Percentiles rank a stretch among this genome's conserved stretches.
These are phyloP conservation scores for Aspergillus oerlinghausenensis DNA, from an alignment of 2,329 filamentous ascomycete genomes.

Conservation along the genomic window DNA sequence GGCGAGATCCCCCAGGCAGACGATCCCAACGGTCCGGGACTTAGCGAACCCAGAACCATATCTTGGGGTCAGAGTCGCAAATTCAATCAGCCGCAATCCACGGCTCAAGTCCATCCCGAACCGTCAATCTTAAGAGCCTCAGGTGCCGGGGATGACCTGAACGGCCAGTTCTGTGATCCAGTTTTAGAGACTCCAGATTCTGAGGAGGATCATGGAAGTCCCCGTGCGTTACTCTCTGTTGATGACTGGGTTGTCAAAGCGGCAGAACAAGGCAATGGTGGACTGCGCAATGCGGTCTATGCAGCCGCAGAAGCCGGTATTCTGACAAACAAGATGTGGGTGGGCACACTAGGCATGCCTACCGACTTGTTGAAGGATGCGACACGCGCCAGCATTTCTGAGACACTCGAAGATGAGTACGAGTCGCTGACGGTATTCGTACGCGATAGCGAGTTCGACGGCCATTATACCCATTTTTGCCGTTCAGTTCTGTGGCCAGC, in stretches of 20 bases:
- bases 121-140: conserved; percentile 62
- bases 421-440: conserved; percentile 80
- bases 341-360: conserved; percentile 88
- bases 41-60: conserved; percentile 66
- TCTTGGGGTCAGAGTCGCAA: conserved; percentile 65
- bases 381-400: conserved; percentile 76
- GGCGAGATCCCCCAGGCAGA: conserved; percentile 26
- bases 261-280: conserved; percentile 87
- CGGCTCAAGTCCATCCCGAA: conserved; percentile 68
- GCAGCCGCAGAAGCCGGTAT: conserved; percentile 68
- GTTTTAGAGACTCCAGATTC: conserved; percentile 6
- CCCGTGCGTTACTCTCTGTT: conserved; percentile 58
- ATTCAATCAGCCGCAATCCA: conserved; percentile 73
- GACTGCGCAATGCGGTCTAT: conserved; percentile 78
- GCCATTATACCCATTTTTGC: conserved; percentile 92
- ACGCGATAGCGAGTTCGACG: conserved; percentile 86
- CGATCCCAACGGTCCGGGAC: conserved; percentile 27
- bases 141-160: conserved; percentile 11
- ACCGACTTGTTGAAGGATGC: conserved; percentile 74
- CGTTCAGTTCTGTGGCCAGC: conserved; percentile 95
- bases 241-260: conserved; percentile 76
- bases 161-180: conserved; percentile 20
- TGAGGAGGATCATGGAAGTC: conserved; percentile 52
- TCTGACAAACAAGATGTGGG: conserved; percentile 72
- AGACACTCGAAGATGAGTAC: conserved; percentile 71